phyloP scores from a whole-genome alignment of 257 asterid species.

The Salvia miltiorrhiza region DNA sequence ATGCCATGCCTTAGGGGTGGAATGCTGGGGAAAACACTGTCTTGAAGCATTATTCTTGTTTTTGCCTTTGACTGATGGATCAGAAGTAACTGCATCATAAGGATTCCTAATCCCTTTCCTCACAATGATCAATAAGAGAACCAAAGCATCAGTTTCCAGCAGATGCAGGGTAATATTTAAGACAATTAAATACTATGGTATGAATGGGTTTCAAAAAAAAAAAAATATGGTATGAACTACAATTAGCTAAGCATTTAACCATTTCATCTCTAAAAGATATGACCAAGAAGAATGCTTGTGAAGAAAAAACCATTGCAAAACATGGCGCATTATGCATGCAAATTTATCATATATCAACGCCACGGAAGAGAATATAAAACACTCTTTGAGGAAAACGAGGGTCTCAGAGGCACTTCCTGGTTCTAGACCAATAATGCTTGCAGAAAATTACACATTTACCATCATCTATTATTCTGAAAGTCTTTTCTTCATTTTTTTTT shows the following conservation, averaged over 20 bases:
- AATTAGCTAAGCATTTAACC: no score
- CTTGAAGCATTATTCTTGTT: constrained; percentile 31
- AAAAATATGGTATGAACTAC: no score
- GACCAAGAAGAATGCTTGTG: no score
- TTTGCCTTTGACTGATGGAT: constrained; percentile 24
- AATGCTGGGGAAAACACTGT: constrained; percentile 35
- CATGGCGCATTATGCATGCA: background rate
- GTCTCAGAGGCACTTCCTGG: background rate
- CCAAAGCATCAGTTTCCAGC: background rate
- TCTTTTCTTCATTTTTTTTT: background rate
- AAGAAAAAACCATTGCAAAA: no score
- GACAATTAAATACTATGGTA: background rate
- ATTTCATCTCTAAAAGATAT: no score
- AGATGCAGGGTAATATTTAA: background rate
- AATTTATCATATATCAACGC: background rate
- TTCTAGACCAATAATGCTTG: background rate
- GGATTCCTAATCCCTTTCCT: constrained; percentile 28
- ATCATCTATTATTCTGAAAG: background rate
- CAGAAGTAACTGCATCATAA: constrained; percentile 15
- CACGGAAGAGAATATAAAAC: background rate
- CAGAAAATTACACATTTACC: no score
- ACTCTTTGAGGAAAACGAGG: background rate
- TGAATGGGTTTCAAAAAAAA: no score
- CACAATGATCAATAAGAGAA: constrained; percentile 3
- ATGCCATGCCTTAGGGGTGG: constrained; percentile 57